Evolutionary conservation across 805 yeast genomes (phyloP), one percentile per base, ranked within the genome.

Genomic region (Zygotorulaspora sp.): DNA sequence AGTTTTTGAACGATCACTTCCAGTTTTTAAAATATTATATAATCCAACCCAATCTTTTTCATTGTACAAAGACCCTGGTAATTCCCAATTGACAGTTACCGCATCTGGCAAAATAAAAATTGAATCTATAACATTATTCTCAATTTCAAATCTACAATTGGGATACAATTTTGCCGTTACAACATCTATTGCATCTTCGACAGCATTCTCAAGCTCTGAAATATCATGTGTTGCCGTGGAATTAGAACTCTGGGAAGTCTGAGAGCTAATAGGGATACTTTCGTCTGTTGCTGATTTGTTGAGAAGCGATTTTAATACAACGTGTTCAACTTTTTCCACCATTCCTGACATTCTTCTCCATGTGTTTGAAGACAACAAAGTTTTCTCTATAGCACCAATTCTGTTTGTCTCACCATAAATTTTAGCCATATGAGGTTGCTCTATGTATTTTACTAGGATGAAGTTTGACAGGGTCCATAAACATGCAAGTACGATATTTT

Each of bases 11-110:
- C 77, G 68, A 14, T 80, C 73, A 23, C 66, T 65, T 4, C 78
- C 72, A 12, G 84, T 77, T 44, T 74, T 82, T 17, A 74, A 63
- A 7, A 81, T 71, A 37, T 75, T 74, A 61, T 84, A 84, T 20
- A 84, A 59, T 1, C 92, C 94, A 47, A 84, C 71, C 95, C 95
- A 84, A 55, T 83, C 89, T 29, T 66, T 68, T 0, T 61, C 40
- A 12, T 75, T 62, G 45, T 74, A 77, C 16, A 52, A 43, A 2
- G 61, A 63, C 7, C 30, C 30, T 1, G 84, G 81, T 0, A 80
- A 65, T 18, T 59, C 55, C 80, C 83, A 84, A 14, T 60, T 52
- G 3, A 81, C 71, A 14, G 55, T 55, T 17, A 84, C 70, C 2
- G 82, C 75, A 6, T 66, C 58, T 26, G 52, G 63, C 28, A 38